These are phyloP conservation scores for Lichtheimia corymbifera DNA, from an alignment of 371 early-diverging fungal genomes.

Conservation along the genomic window DNA sequence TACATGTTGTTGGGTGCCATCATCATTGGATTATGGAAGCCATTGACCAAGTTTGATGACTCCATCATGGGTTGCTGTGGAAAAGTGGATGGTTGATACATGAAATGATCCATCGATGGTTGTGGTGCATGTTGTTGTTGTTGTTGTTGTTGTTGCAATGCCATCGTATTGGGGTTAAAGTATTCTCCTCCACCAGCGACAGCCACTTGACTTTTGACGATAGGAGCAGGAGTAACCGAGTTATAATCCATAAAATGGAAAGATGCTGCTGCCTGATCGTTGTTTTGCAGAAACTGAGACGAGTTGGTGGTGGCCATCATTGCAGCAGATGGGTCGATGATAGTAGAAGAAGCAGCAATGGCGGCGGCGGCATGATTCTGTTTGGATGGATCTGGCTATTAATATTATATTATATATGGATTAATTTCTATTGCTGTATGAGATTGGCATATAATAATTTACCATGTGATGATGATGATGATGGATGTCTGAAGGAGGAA, in stretches of 20 bases:
- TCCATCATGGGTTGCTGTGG: too few relatives aligned
- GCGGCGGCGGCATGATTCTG: not conserved
- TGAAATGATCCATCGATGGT: not conserved
- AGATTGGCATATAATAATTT: slow-evolving; percentile 2
- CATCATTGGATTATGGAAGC: too few relatives aligned
- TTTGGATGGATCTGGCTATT: not conserved
- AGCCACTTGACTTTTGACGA: slow-evolving; percentile 22
- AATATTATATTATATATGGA: too few relatives aligned
- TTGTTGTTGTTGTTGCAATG: not conserved
- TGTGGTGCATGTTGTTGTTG: not conserved
- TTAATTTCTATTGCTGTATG: not conserved
- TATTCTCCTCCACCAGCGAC: not conserved
- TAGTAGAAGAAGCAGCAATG: not conserved
- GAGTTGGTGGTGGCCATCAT: not conserved
- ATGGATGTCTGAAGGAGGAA: too few relatives aligned
- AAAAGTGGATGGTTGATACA: too few relatives aligned
- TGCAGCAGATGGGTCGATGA: not conserved
- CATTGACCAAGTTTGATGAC: too few relatives aligned
- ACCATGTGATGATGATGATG: slow-evolving; percentile 3
- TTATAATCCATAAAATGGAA: not conserved
- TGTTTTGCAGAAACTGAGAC: slow-evolving; percentile 11
- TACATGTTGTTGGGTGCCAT: too few relatives aligned
- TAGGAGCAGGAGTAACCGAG: slow-evolving; percentile 17
- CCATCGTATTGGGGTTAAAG: not conserved
- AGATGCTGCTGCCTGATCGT: slow-evolving; percentile 3